These are phyloP conservation scores for Marasmius sp. DNA, from an alignment of 1,284 basidiomycete genomes.

Conservation along the genomic window DNA sequence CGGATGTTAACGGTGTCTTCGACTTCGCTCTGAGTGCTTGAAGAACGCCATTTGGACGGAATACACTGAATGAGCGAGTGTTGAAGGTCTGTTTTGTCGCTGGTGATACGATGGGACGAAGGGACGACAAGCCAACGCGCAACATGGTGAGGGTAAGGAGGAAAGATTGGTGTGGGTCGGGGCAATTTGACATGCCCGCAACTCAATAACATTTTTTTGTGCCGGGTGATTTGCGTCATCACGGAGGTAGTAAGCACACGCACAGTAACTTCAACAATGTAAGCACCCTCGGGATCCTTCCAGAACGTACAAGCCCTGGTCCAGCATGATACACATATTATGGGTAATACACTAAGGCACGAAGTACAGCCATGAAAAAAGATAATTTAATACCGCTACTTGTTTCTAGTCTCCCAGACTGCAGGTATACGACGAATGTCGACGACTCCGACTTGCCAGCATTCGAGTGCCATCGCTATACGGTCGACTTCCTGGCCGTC, in stretches of 20 bases:
- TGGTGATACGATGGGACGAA: neutral
- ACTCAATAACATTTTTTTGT: neutral
- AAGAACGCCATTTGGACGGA: constrained; percentile 7
- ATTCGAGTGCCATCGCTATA: constrained; percentile 60
- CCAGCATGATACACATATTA: no score
- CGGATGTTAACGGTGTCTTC: neutral
- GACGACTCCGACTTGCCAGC: constrained; percentile 51
- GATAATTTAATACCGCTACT: no score
- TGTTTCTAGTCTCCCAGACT: constrained; percentile 2
- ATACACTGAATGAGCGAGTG: constrained; percentile 8
- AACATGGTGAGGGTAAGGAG: constrained; percentile 3
- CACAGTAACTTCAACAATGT: no score
- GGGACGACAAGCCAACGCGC: neutral
- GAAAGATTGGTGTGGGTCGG: neutral
- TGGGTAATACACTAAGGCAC: no score
- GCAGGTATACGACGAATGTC: constrained; percentile 48
- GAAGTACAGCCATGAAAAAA: no score
- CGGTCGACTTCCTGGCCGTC: constrained; percentile 44
- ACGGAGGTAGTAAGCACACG: neutral
- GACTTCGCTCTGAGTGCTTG: neutral
- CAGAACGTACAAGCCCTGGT: neutral
- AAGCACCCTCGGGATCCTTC: neutral
- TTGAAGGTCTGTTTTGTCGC: neutral
- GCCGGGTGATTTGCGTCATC: constrained; percentile 3
- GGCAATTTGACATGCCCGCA: neutral